Base-by-base conservation (phyloP, 306 rosid species). In the Vigna radiata region DNA sequence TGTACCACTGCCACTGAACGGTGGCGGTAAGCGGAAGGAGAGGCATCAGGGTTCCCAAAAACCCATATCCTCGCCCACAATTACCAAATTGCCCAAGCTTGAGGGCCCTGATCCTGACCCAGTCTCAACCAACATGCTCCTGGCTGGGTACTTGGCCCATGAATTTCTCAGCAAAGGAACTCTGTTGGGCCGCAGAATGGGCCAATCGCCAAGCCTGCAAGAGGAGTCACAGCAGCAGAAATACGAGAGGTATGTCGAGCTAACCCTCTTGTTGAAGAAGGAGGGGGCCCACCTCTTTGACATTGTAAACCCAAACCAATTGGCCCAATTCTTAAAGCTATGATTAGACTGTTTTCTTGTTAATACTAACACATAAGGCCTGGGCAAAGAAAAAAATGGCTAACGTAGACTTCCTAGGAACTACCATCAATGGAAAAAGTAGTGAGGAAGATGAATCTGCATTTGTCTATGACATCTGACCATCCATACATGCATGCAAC, bases 81-180 rank as follows among this genome's bases (percentile, higher is more conserved):
- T 17, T 8, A 33, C 68, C 15, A 62, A 36, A 62, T 36, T 64
- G 50, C 18, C 48, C 47, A 73, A 80, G 19, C 46, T 76, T 8
- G 16, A 11, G 50, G 55, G 36, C 21, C 27, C 5, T 0, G 21
- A 19, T 17, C 47, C 60, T 0, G 21, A 19, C 33, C 47, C 60
- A 14, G 6, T 21, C 61, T 10, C 70, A 41, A 33, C 83, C 8
- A 76, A 75, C 14, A 82, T 82, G 44, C 79, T 89, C 6, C 9
- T 88, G 2, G 97, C 95, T 0, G 94, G 95, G 5, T 91, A 79
- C 70, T 18, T 89, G 77, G 97, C 95, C 8, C 93, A 91, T 54
- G 93, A 91, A 60, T 93, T 82, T 50, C 91, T 93, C 59, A 82
- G 84, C 4, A 88, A 46, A 47, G 94, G 97, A 0, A 93, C 91